phyloP scores from a whole-genome alignment of 495 filamentous ascomycete genomes.

The Hypoxylon crocopeplum region DNA sequence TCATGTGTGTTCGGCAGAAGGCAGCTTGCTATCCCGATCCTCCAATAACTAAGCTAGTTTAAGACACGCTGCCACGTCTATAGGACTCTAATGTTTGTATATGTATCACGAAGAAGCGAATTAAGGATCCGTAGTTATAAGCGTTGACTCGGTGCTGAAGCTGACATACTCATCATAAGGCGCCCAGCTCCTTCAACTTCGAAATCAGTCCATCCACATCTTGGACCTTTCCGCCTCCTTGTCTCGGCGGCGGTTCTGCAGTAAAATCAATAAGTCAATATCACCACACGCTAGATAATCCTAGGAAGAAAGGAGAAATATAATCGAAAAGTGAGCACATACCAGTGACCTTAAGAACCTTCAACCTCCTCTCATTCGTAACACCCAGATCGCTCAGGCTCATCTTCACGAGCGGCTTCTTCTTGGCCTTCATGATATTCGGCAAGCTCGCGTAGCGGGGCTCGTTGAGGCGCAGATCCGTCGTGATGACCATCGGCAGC shows the following conservation, averaged over 20 bases:
- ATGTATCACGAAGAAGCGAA: too few relatives aligned
- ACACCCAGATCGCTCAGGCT: slow-evolving; percentile 80
- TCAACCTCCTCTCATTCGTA: slow-evolving; percentile 75
- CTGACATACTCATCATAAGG: slow-evolving; percentile 63
- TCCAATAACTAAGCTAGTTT: not conserved
- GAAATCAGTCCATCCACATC: slow-evolving; percentile 91
- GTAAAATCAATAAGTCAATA: slow-evolving; percentile 39
- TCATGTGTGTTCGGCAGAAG: slow-evolving; percentile 8
- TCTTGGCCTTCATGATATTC: slow-evolving; percentile 99
- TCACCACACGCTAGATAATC: not conserved
- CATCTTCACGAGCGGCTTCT: slow-evolving; percentile 96
- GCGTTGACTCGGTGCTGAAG: too few relatives aligned
- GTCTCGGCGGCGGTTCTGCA: slow-evolving; percentile 81
- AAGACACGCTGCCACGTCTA: not conserved
- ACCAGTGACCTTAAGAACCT: slow-evolving; percentile 87
- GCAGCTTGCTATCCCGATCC: not conserved
- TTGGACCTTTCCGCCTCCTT: slow-evolving; percentile 96
- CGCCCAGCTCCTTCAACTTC: slow-evolving; percentile 95
- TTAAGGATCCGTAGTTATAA: too few relatives aligned
- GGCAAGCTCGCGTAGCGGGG: slow-evolving; percentile 93
- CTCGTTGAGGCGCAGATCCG: slow-evolving; percentile 93
- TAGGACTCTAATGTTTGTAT: too few relatives aligned
- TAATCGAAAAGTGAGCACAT: slow-evolving; percentile 48
- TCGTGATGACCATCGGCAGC: slow-evolving; percentile 91
- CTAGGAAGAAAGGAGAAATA: slow-evolving; percentile 3